phyloP scores from a whole-genome alignment of 208 protist genomes.

The Acanthamoeba triangularis region DNA sequence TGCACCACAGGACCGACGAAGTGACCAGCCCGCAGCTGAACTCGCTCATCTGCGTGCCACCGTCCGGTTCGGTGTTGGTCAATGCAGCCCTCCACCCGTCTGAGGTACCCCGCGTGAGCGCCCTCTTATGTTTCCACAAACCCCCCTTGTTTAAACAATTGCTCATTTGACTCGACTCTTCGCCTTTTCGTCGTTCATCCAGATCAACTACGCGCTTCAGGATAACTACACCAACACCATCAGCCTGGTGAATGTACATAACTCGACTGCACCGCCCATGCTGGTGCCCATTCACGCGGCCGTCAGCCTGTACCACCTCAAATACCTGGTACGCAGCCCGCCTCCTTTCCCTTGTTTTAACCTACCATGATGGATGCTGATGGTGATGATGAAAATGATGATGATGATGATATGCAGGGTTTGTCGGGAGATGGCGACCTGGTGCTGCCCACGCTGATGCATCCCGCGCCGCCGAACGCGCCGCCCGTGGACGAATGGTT shows the following conservation, averaged over 20 bases:
- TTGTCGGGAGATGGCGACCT: slow-evolving; percentile 57
- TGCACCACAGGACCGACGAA: background rate
- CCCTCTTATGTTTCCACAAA: background rate
- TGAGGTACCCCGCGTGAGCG: background rate
- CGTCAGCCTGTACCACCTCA: slow-evolving; percentile 67
- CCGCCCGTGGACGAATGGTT: slow-evolving; percentile 70
- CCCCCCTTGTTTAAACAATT: no score
- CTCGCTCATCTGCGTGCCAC: slow-evolving; percentile 18
- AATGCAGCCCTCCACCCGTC: slow-evolving; percentile 32
- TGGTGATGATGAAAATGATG: background rate
- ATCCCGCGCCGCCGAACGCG: slow-evolving; percentile 55
- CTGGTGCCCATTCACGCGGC: background rate
- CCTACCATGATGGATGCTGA: background rate
- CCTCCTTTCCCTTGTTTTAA: background rate
- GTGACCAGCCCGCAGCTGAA: background rate
- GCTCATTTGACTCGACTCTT: no score
- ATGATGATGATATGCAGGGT: background rate
- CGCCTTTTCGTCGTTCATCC: background rate
- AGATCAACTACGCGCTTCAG: slow-evolving; percentile 59
- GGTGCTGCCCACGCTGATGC: slow-evolving; percentile 42
- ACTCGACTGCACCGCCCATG: slow-evolving; percentile 11
- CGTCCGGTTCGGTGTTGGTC: slow-evolving; percentile 29
- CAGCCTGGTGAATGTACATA: slow-evolving; percentile 55
- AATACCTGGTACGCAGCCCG: background rate
- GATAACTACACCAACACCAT: slow-evolving; percentile 32